Evolutionary conservation across 495 filamentous ascomycete species (phyloP), one percentile per base, ranked within the genome.

Genomic region (Trichoderma erinaceum): DNA sequence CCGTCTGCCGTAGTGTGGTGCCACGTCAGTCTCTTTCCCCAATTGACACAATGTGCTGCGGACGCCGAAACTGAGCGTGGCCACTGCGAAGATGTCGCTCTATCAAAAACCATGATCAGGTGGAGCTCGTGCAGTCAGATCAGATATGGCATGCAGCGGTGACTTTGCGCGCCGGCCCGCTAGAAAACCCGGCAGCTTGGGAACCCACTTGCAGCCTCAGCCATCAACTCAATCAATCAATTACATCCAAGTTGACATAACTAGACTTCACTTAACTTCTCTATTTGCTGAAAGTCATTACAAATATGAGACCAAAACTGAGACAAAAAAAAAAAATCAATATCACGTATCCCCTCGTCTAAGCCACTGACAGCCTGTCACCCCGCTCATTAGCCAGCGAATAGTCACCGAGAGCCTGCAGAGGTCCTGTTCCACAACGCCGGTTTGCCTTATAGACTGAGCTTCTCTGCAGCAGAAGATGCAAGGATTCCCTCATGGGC

Each of bases 371-470:
- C 11, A 12, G 16, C 25, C 56, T 48, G 44, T n/a, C 44, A 48
- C 16, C 56, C 16, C 56, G 11, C 56, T 16, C 23, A 29, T 25
- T 29, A 61, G 16, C 10, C 56, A 61, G 56, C 56, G 16, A 32
- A 21, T n/a, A 56, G 23, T 16, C 56, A 61, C 27, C 56, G 27
- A 61, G 16, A 58, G n/a, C 50, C 7, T 10, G 48, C 18, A 52
- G 21, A 61, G 56, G 11, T 15, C 29, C 27, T 32, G 56, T 61
- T 61, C 8, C 56, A 61, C 56, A 61, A 32, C 56, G 56, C 56
- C 27, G 11, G 56, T 61, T 61, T 61, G 56, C 29, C 56, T 61
- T 12, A 35, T 61, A 25, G 35, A 25, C 56, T 29, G n/a, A 32
- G 56, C 16, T 15, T 18, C 8, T 61, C 56, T 32, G 56, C 56